These are phyloP conservation scores for Carex kokanica DNA, from an alignment of 176 grass and related monocot species.

Conservation along the genomic window DNA sequence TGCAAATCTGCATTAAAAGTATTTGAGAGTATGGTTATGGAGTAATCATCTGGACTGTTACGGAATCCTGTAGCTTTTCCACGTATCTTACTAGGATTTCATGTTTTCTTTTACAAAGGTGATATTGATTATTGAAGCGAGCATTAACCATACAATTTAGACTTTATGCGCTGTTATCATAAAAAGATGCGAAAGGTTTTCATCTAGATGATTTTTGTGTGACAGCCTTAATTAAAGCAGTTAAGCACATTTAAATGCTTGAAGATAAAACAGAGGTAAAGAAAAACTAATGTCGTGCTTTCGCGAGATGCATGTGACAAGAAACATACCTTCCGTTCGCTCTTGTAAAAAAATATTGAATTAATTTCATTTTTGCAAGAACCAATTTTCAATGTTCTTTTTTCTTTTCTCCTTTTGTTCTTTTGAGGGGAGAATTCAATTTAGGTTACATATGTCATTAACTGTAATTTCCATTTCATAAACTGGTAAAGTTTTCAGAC, in stretches of 20 bases:
- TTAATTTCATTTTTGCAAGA: background rate
- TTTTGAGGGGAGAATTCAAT: background rate
- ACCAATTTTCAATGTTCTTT: background rate
- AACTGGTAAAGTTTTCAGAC: background rate
- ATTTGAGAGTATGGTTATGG: background rate
- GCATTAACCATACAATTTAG: background rate
- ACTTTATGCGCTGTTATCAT: background rate
- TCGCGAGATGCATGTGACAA: constrained; percentile 14
- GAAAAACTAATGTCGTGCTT: background rate
- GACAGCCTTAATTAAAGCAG: constrained; percentile 30
- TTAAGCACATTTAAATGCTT: constrained; percentile 3
- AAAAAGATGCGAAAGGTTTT: constrained; percentile 18
- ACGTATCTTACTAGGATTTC: background rate
- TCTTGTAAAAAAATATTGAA: background rate
- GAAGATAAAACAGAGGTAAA: constrained; percentile 7
- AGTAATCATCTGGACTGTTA: background rate
- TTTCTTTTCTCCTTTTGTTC: background rate
- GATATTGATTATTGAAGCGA: background rate
- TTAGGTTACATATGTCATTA: background rate
- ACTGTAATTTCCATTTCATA: background rate
- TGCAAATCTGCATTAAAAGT: background rate
- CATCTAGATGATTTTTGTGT: background rate
- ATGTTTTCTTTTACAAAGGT: background rate
- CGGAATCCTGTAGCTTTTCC: background rate
- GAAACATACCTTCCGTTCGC: background rate